These are phyloP conservation scores for Coriolopsis trogii DNA, from an alignment of 1,284 basidiomycete genomes.

Conservation along the genomic window DNA sequence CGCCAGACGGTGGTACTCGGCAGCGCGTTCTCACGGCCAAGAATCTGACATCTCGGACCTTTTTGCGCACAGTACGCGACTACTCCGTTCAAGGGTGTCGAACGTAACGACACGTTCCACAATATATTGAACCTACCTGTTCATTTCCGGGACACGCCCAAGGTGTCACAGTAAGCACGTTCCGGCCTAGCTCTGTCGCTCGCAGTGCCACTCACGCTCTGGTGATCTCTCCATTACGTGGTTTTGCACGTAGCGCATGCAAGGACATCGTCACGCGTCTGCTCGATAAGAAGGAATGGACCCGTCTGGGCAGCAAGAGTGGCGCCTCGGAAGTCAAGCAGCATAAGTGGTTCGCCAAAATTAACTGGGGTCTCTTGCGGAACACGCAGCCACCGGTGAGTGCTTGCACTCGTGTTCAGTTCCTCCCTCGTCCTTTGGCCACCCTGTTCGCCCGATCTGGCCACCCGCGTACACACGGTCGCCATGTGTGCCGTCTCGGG, in stretches of 20 bases:
- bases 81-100: slow-evolving; percentile 97
- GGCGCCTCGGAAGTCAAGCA: slow-evolving; percentile 99
- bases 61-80: slow-evolving; percentile 81
- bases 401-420: too few species aligned
- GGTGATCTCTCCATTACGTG: slow-evolving; percentile 21
- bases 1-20: slow-evolving; percentile 8
- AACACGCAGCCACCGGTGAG: slow-evolving; percentile 92
- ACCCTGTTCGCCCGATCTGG: slow-evolving; percentile 9
- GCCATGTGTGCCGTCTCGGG: neutral
- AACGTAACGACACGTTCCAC: slow-evolving; percentile 94
- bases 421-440: slow-evolving; percentile 9
- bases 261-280: slow-evolving; percentile 89
- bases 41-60: slow-evolving; percentile 14
- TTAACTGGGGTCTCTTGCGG: slow-evolving; percentile 96
- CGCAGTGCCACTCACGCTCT: slow-evolving; percentile 16
- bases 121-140: slow-evolving; percentile 93
- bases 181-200: slow-evolving; percentile 19
- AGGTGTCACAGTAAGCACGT: slow-evolving; percentile 76
- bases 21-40: too few species aligned
- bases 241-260: slow-evolving; percentile 57
- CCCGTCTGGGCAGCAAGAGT: slow-evolving; percentile 86
- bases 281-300: slow-evolving; percentile 92
- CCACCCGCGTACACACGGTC: neutral
- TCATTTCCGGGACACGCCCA: slow-evolving; percentile 85
- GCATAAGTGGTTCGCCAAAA: slow-evolving; percentile 97